Evolutionary conservation across 768 basidiomycete genomes (phyloP).

Genomic region (Lactarius pseudohatsudake): DNA sequence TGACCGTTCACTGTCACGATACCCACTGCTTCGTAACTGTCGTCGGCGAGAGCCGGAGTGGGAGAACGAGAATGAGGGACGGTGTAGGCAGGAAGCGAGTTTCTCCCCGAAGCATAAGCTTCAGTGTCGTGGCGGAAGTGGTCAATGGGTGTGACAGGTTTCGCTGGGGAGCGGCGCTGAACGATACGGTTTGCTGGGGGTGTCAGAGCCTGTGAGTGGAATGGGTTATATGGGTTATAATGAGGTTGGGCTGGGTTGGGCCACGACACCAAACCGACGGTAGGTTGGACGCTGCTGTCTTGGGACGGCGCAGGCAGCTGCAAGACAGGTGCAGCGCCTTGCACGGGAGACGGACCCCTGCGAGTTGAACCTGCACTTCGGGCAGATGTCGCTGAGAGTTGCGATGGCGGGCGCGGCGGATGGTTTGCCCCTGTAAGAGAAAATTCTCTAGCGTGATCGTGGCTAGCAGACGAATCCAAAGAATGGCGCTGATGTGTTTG

Average conservation of each 20-base stretch:
- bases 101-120: slow-evolving; percentile 65
- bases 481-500: slow-evolving; percentile 18
- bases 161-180: slow-evolving; percentile 19
- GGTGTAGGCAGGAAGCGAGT: slow-evolving; percentile 47
- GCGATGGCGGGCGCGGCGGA: slow-evolving; percentile 17
- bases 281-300: neutral
- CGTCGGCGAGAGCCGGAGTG: slow-evolving; percentile 71
- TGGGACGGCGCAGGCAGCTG: slow-evolving; percentile 19
- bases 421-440: neutral
- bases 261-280: slow-evolving; percentile 18
- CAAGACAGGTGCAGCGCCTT: neutral
- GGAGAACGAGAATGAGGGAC: slow-evolving; percentile 71
- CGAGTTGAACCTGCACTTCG: slow-evolving; percentile 7
- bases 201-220: slow-evolving; percentile 24
- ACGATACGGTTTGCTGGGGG: slow-evolving; percentile 21
- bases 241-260: slow-evolving; percentile 8
- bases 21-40: slow-evolving; percentile 62
- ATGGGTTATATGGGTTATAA: neutral
- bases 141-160: slow-evolving; percentile 43
- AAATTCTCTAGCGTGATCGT: neutral
- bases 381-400: slow-evolving; percentile 13
- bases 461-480: slow-evolving; percentile 11
- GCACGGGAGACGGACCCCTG: slow-evolving; percentile 5
- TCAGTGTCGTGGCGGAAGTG: slow-evolving; percentile 67
- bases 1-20: slow-evolving; percentile 58